phyloP scores from a whole-genome alignment of 768 basidiomycete species.

The Suillus plorans region DNA sequence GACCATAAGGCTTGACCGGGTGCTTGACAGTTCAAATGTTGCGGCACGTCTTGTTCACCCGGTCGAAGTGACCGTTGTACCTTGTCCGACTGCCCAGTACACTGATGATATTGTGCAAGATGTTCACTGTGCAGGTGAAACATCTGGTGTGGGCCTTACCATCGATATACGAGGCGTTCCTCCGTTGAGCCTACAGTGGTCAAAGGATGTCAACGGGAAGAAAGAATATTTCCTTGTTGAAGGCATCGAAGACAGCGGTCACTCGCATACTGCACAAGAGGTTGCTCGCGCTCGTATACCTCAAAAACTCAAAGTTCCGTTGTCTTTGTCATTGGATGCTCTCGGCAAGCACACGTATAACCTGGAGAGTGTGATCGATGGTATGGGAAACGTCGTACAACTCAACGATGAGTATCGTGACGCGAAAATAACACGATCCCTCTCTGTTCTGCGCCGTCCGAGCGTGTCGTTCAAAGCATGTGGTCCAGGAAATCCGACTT shows the following conservation, averaged over 20 bases:
- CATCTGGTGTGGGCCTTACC: conserved; percentile 51
- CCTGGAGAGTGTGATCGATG: conserved; percentile 82
- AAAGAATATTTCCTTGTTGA: conserved; percentile 78
- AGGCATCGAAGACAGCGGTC: conserved; percentile 69
- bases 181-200: conserved; percentile 77
- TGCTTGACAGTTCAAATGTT: conserved; percentile 66
- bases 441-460: conserved; percentile 72
- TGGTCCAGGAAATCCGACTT: conserved; percentile 64
- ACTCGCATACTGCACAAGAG: conserved; percentile 29
- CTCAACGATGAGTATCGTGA: conserved; percentile 39
- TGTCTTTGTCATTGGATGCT: conserved; percentile 60
- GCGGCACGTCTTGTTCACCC: conserved; percentile 72
- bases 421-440: conserved; percentile 54
- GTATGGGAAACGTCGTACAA: conserved; percentile 71
- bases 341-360: conserved; percentile 71
- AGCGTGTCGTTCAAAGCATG: conserved; percentile 73
- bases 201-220: conserved; percentile 62
- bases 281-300: conserved; percentile 35
- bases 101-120: conserved; percentile 41
- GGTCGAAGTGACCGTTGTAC: conserved; percentile 68
- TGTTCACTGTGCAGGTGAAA: conserved; percentile 69
- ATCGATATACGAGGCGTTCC: conserved; percentile 74
- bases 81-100: conserved; percentile 81
- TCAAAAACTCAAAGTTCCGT: conserved; percentile 65
- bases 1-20: conserved; percentile 68